phyloP scores from a whole-genome alignment of 352 stramenopile species.

The Phytophthora ohioensis region DNA sequence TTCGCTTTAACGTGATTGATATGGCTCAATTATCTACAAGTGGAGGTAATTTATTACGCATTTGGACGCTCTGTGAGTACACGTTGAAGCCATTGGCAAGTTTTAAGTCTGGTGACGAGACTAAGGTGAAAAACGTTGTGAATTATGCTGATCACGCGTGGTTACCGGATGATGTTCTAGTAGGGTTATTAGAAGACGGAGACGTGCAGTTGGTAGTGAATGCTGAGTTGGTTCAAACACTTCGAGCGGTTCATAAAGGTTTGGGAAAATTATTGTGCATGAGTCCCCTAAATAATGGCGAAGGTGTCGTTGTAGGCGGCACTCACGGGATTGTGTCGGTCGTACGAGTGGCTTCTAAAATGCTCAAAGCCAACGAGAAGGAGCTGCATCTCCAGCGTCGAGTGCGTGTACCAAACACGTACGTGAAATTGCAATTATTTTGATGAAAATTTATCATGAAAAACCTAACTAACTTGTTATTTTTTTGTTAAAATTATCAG shows the following conservation, averaged over 20 bases:
- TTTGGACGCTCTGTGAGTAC: constrained; percentile 83
- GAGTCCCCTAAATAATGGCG: constrained; percentile 52
- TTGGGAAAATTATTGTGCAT: constrained; percentile 47
- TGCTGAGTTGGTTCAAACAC: constrained; percentile 73
- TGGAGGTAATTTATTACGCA: constrained; percentile 68
- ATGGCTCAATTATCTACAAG: constrained; percentile 83
- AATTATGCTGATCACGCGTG: constrained; percentile 79
- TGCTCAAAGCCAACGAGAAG: constrained; percentile 66
- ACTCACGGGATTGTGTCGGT: constrained; percentile 68
- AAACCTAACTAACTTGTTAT: constrained; percentile 3
- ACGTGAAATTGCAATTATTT: constrained; percentile 19
- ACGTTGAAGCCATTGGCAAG: constrained; percentile 71
- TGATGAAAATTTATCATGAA: neutral
- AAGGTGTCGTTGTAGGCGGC: constrained; percentile 67
- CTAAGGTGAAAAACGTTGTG: constrained; percentile 50
- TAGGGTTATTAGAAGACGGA: constrained; percentile 75
- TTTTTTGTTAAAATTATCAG: constrained; percentile 27
- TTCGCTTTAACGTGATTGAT: constrained; percentile 82
- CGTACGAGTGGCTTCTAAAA: constrained; percentile 61
- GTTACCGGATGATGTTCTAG: constrained; percentile 70
- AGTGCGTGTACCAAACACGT: constrained; percentile 64
- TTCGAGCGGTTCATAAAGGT: constrained; percentile 65
- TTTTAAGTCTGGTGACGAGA: constrained; percentile 83
- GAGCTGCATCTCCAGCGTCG: constrained; percentile 76
- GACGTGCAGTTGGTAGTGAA: constrained; percentile 83